Evolutionary conservation across 164 flowering plant genomes (phyloP).

Genomic region (Tetracentron sinense): DNA sequence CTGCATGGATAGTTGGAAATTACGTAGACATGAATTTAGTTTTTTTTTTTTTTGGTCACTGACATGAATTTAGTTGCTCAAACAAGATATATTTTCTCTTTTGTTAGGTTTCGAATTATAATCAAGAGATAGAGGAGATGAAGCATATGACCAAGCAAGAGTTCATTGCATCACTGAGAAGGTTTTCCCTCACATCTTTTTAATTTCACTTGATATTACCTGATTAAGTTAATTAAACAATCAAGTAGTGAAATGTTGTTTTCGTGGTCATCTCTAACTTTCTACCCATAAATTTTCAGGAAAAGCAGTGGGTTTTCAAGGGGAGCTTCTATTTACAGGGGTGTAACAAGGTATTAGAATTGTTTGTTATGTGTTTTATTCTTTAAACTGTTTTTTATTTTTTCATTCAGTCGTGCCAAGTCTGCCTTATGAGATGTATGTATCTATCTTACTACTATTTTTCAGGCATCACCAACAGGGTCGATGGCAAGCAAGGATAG

Average conservation of each 20-base stretch:
- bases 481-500: slow-evolving; percentile 93
- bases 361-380: too few species aligned
- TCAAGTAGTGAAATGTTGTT: background rate
- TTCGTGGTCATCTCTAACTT: background rate
- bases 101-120: slow-evolving; percentile 42
- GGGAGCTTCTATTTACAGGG: slow-evolving; percentile 73
- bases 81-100: background rate
- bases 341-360: slow-evolving; percentile 81
- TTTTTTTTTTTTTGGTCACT: too few species aligned
- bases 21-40: too few species aligned
- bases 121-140: slow-evolving; percentile 69
- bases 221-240: background rate
- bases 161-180: slow-evolving; percentile 69
- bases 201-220: background rate
- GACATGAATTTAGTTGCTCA: too few species aligned
- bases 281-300: slow-evolving; percentile 23
- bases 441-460: background rate
- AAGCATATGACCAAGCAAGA: slow-evolving; percentile 62
- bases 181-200: slow-evolving; percentile 21
- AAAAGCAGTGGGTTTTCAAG: slow-evolving; percentile 78
- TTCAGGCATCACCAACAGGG: slow-evolving; percentile 93
- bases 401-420: too few species aligned
- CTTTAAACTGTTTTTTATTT: too few species aligned
- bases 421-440: too few species aligned
- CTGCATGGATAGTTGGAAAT: too few species aligned